Percentiles rank a stretch among this genome's conserved stretches.
phyloP scores from a whole-genome alignment of 2,329 filamentous ascomycete species.

The Ophiostoma sp. region DNA sequence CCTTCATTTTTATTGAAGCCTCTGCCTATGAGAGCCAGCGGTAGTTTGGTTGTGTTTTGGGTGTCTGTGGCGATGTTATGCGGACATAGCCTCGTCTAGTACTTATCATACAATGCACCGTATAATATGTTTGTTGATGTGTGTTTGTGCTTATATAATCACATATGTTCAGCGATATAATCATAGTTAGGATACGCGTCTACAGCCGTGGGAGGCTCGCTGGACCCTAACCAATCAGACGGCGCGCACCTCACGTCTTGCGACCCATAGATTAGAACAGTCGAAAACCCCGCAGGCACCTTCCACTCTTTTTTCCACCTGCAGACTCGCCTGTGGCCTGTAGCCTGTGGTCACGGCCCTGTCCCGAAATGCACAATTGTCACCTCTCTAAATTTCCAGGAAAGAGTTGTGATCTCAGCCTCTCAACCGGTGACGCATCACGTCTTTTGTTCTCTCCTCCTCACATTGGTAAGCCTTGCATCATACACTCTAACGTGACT shows the following conservation, averaged over 20 bases:
- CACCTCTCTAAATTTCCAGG: neutral
- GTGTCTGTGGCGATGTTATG: neutral
- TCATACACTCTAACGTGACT: neutral
- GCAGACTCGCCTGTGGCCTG: neutral
- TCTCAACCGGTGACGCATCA: slow-evolving; percentile 9
- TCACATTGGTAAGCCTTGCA: slow-evolving; percentile 7
- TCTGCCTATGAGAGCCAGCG: neutral
- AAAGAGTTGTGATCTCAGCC: slow-evolving; percentile 9
- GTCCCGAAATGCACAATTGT: neutral
- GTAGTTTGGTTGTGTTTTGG: neutral
- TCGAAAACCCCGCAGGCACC: slow-evolving; percentile 23
- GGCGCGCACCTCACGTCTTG: neutral
- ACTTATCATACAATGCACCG: neutral
- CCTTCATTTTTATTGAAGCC: slow-evolving; percentile 63
- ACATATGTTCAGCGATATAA: neutral
- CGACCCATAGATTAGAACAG: neutral
- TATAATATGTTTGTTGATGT: neutral
- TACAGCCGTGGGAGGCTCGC: neutral
- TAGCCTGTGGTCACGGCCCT: neutral
- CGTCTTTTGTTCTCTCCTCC: neutral
- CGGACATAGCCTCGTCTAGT: neutral
- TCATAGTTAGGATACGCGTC: neutral
- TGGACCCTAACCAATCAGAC: slow-evolving; percentile 19
- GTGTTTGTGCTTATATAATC: neutral
- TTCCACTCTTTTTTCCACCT: neutral